Percentiles rank a stretch among this genome's conserved stretches.
These are phyloP conservation scores for Talaromyces liani DNA, from an alignment of 495 filamentous ascomycete genomes.

Conservation along the genomic window DNA sequence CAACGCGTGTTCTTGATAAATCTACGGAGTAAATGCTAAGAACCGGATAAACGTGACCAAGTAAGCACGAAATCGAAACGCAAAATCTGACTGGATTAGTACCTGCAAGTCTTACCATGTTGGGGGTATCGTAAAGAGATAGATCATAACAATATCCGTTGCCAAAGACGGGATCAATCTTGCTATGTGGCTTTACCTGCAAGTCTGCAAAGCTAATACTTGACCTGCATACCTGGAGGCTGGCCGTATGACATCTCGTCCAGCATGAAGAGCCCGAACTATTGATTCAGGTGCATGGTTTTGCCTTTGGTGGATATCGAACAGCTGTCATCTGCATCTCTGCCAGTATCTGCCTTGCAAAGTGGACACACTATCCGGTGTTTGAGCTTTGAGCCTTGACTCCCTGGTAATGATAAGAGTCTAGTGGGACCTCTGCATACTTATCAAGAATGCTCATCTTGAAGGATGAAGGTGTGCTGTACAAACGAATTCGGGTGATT, in stretches of 20 bases:
- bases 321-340: conserved; percentile 2
- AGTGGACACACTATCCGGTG: neutral
- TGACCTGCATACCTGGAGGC: neutral
- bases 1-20: neutral
- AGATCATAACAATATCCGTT: neutral
- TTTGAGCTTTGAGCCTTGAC: neutral
- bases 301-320: neutral
- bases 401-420: conserved; percentile 15
- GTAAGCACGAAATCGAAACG: neutral
- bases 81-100: neutral
- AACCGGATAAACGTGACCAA: neutral
- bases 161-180: neutral
- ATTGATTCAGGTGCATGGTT: neutral
- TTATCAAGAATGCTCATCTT: neutral
- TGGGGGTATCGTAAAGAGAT: neutral
- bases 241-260: neutral
- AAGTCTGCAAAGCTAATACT: neutral
- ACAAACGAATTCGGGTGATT: neutral
- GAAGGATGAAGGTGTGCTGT: neutral
- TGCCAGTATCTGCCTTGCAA: neutral
- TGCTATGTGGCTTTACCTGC: neutral
- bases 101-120: conserved; percentile 9
- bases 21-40: neutral
- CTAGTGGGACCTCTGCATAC: neutral
- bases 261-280: neutral